Percentiles rank a stretch among this genome's conserved stretches.
phyloP scores from a whole-genome alignment of 2,329 filamentous ascomycete genomes.

The Purpureocillium lavendulum region DNA sequence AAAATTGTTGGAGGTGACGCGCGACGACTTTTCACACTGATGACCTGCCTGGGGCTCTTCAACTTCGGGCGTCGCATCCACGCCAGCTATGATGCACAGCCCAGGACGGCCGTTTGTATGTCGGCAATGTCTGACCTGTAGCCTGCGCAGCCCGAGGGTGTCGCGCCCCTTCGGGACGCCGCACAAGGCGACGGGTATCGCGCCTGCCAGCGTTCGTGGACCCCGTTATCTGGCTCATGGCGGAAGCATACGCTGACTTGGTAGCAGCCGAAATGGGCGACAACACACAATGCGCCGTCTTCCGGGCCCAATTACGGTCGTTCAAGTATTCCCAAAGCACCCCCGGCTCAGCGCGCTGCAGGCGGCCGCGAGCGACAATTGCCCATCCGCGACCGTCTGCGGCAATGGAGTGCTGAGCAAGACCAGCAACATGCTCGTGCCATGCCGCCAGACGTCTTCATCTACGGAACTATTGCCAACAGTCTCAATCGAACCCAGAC shows the following conservation, averaged over 20 bases:
- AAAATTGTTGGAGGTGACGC: no score
- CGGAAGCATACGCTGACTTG: no score
- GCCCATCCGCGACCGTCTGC: slow-evolving; percentile 31
- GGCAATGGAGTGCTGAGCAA: slow-evolving; percentile 31
- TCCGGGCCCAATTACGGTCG: no score
- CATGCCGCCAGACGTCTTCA: slow-evolving; percentile 15
- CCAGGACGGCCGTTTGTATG: slow-evolving; percentile 22
- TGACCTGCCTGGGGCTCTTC: no score
- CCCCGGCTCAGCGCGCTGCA: not conserved
- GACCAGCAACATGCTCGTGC: slow-evolving; percentile 11
- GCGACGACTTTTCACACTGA: no score
- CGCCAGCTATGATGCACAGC: slow-evolving; percentile 19
- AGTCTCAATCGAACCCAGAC: slow-evolving; percentile 22
- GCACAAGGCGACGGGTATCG: not conserved
- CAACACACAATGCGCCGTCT: slow-evolving; percentile 3
- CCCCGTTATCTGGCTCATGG: no score
- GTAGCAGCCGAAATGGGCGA: slow-evolving; percentile 8
- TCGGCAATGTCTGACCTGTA: slow-evolving; percentile 19
- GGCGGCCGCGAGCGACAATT: slow-evolving; percentile 2
- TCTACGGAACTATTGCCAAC: slow-evolving; percentile 20
- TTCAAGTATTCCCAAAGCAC: not conserved
- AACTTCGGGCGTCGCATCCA: no score
- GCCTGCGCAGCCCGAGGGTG: not conserved
- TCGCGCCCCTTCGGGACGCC: no score
- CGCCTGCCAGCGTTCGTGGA: no score